Base-by-base conservation (phyloP, 768 basidiomycete species). In the Macrolepiota albuminosa region DNA sequence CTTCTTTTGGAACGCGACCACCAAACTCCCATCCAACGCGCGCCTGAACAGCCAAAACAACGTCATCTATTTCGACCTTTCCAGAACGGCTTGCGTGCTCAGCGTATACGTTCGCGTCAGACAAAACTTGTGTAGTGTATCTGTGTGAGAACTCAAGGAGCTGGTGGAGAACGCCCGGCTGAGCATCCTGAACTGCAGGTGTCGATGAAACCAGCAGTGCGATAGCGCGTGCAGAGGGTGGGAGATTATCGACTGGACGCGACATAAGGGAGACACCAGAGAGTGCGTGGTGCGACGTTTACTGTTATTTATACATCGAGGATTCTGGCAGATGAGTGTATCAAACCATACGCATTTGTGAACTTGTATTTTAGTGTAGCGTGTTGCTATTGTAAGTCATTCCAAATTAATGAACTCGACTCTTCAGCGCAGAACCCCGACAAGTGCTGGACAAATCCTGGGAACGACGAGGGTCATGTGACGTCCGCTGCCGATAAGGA, bases 21-120 rank as follows among this genome's bases (percentile, higher is more conserved):
- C 91, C 92, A 70, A 93, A 89, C 72, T 94, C 93, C 93, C 93
- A 94, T 46, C 92, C 93, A 4, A 94, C 93, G 58, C 92, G 85
- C 6, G 91, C 91, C 71, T 94, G 92, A 5, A 93, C 87, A 2
- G 91, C 90, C 43, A 94, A 78, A 4, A 84, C 81, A 50, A 91
- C 76, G 72, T 94, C 92, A 63, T 94, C 91, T 79, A 87, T 83
- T 63, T 93, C 91, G 57, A 94, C 78, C 75, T 89, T 92, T 60
- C 87, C 88, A 3, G 84, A 71, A 47, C 86, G 80, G 14, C 89
- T 89, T 21, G 89, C 92, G 69, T 94, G 92, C 65, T 94, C 93
- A 16, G 91, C 88, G 69, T 94, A 94, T 21, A 93, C 89, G 63
- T 85, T 85, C 34, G 91, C 91, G 72, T 94, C 93, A 10, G 89